Percentiles rank a stretch among this genome's conserved stretches.
phyloP scores from a whole-genome alignment of 2,329 filamentous ascomycete genomes.

The Xylariaceae sp. region DNA sequence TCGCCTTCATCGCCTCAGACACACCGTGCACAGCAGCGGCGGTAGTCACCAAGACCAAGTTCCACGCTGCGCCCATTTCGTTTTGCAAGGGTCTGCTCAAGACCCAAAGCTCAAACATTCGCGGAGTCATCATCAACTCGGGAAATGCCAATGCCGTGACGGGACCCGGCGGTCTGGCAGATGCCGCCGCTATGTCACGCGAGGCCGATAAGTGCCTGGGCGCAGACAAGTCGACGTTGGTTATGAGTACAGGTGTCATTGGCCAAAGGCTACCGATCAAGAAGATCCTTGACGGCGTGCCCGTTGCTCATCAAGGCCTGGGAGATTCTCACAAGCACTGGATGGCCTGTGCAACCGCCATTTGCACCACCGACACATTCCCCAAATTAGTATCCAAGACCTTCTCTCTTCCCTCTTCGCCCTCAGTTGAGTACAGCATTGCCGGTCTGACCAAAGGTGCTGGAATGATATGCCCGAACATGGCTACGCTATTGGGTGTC shows the following conservation, averaged over 20 bases:
- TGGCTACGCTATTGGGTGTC: constrained; percentile 91
- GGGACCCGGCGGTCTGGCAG: constrained; percentile 81
- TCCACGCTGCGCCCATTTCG: constrained; percentile 92
- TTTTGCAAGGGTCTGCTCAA: constrained; percentile 73
- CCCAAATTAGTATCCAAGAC: constrained; percentile 86
- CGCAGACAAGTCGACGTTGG: constrained; percentile 63
- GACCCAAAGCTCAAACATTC: constrained; percentile 63
- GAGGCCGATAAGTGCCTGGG: constrained; percentile 67
- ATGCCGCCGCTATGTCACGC: constrained; percentile 80
- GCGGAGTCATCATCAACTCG: constrained; percentile 87
- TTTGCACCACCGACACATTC: constrained; percentile 98
- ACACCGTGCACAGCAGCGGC: constrained; percentile 82
- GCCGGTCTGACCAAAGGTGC: constrained; percentile 97
- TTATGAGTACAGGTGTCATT: constrained; percentile 99
- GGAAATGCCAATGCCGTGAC: constrained; percentile 98
- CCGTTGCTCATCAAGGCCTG: constrained; percentile 68
- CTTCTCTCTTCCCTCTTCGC: constrained; percentile 80
- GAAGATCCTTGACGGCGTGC: constrained; percentile 83
- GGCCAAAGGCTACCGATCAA: constrained; percentile 92
- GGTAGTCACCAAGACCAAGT: constrained; percentile 97
- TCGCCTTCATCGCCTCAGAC: constrained; percentile 85
- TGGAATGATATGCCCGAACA: constrained; percentile 99
- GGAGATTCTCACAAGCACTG: constrained; percentile 79
- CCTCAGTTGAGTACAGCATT: constrained; percentile 73
- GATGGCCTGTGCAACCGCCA: constrained; percentile 82